Percentiles rank a stretch among this genome's conserved stretches.
Conservation (phyloP, 768 basidiomycete species). For the Trametes sanguinea region DNA sequence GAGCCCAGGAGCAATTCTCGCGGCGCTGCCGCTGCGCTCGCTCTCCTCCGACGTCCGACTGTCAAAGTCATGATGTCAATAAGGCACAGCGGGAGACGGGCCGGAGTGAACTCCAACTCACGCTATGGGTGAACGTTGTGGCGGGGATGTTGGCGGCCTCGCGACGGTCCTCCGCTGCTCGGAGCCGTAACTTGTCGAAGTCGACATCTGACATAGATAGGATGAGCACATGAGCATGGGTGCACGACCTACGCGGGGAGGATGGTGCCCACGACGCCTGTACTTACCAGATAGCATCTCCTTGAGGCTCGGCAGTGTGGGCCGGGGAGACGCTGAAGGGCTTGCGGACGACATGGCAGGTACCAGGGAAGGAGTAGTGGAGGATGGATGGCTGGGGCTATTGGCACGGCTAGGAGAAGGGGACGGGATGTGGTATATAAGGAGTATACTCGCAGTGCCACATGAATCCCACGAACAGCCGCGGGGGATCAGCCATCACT, state of each 20-base stretch:
- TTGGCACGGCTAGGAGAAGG: background rate
- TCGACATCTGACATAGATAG: background rate
- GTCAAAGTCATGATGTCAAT: background rate
- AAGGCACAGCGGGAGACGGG: background rate
- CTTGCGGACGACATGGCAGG: background rate
- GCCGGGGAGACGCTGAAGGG: slow-evolving; percentile 3
- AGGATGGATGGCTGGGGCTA: background rate
- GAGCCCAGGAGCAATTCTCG: background rate
- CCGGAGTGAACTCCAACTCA: background rate
- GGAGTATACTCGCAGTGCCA: slow-evolving; percentile 13
- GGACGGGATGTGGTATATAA: slow-evolving; percentile 11
- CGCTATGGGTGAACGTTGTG: background rate
- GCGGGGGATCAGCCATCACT: slow-evolving; percentile 19
- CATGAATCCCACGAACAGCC: slow-evolving; percentile 8
- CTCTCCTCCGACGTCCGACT: background rate
- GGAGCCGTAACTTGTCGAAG: background rate
- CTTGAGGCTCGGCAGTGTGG: slow-evolving; percentile 15
- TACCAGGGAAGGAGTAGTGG: too few species aligned
- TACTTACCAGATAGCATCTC: slow-evolving; percentile 16
- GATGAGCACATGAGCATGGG: background rate
- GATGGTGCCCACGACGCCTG: too few species aligned
- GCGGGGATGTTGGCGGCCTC: background rate
- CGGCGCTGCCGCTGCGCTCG: background rate
- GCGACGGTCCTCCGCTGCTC: background rate
- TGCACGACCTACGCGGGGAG: too few species aligned